Evolutionary conservation across 164 flowering plant species (phyloP), one percentile per base, ranked within the genome.

Genomic region (Vitis rotundifolia): DNA sequence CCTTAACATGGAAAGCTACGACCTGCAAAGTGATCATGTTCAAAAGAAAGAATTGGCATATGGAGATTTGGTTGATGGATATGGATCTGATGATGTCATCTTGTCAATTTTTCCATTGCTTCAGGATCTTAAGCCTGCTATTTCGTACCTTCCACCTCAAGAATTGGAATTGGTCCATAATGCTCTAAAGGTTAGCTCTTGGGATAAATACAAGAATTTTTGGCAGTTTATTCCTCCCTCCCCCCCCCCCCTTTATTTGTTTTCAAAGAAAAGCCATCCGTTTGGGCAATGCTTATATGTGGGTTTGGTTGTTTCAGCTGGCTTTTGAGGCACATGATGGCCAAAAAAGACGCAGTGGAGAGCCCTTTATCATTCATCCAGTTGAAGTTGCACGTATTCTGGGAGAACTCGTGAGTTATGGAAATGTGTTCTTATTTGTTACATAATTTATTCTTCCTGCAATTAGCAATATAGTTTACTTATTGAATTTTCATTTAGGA

Each of bases 291-390:
- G 68, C 65, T 29, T 55, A 68, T 58, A 52, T 59, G 47, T 59
- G 26, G 44, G 53, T 69, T 64, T 78, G 28, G 69, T 73, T 66
- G 29, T 48, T 78, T 71, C 89, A 96, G 99, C 83, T 96, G 63
- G 99, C 99, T 67, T 96, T 89, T 85, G 94, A 91, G 78, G 99
- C 99, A 66, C 99, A 96, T 81, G 83, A 91, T 91, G 99, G 99
- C 67, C 99, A 96, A 73, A 96, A 85, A 76, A 83, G 99, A 77
- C 91, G 97, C 68, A 96, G 99, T 85, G 99, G 99, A 73, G 99
- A 96, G 72, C 99, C 99, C 58, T 96, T 96, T 77, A 96, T 96
- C 69, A 91, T 89, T 67, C 99, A 96, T 83, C 99, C 99, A 15
- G 99, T 96, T 79, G 99, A 92, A 84, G 99, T 96, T 79, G 99